Conservation (phyloP, 305 asterid species). For the Fraxinus sp. region DNA sequence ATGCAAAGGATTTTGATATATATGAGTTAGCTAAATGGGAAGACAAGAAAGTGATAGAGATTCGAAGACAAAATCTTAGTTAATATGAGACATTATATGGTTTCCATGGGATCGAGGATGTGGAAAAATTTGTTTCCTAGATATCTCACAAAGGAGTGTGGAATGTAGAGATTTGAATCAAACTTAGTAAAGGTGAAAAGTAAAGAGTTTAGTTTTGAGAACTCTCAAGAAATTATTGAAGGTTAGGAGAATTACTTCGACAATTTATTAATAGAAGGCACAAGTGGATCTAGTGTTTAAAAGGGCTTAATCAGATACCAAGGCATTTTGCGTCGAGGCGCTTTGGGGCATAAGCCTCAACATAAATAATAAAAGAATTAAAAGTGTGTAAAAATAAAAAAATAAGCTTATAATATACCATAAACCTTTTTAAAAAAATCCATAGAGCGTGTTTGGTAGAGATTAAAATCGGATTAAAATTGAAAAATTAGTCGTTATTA, state of each 20-base stretch:
- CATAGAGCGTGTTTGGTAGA: not conserved
- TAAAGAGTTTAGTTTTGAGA: not conserved
- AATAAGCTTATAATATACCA: not conserved
- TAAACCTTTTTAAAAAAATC: not conserved
- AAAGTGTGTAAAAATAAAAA: too few relatives aligned
- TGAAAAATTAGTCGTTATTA: too few relatives aligned
- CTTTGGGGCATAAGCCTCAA: not conserved
- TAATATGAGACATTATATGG: not conserved
- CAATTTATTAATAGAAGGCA: not conserved
- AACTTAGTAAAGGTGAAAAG: not conserved
- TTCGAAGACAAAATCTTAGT: not conserved
- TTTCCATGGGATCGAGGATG: not conserved
- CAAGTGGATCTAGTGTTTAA: not conserved
- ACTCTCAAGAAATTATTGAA: not conserved
- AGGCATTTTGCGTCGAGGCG: not conserved
- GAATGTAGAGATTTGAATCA: not conserved
- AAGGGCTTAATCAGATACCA: not conserved
- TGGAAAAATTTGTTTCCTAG: not conserved
- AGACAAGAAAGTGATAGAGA: not conserved
- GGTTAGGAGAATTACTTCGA: not conserved
- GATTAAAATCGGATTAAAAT: too few relatives aligned
- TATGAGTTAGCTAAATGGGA: not conserved
- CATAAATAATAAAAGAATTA: too few relatives aligned
- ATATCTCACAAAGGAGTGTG: not conserved
- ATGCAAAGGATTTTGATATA: not conserved